phyloP scores from a whole-genome alignment of 441 rosid species.

The Euphorbia celastroides region DNA sequence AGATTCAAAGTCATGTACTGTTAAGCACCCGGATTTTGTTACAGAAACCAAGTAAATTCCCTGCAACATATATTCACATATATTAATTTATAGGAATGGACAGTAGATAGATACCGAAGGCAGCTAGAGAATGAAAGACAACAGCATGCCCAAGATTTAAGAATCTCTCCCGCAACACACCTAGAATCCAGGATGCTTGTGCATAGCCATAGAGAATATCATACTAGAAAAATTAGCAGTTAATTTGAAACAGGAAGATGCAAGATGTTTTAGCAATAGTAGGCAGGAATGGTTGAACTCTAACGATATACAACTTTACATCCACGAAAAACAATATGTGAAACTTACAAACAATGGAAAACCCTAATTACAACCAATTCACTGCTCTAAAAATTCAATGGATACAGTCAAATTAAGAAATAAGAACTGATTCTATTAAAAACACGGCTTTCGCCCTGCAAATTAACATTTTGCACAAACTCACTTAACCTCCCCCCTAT shows the following conservation, averaged over 20 bases:
- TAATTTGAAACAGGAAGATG: neutral
- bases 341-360: neutral
- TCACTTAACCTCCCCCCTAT: neutral
- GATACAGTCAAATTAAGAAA: neutral
- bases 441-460: neutral
- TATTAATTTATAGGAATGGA: neutral
- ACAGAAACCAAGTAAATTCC: slow-evolving; percentile 81
- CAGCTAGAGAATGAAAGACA: neutral
- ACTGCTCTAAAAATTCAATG: neutral
- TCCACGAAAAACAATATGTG: neutral
- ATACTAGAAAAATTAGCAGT: neutral
- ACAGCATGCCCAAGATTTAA: neutral
- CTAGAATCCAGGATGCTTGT: neutral
- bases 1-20: slow-evolving; percentile 81
- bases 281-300: neutral
- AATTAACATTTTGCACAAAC: neutral
- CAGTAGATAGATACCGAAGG: neutral
- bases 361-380: neutral
- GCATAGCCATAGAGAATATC: neutral
- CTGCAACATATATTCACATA: slow-evolving; percentile 29
- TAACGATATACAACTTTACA: neutral
- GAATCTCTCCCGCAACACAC: neutral
- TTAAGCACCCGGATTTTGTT: slow-evolving; percentile 76
- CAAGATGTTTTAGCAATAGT: neutral
- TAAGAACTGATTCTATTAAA: neutral